Evolutionary conservation across 2,329 filamentous ascomycete species (phyloP), one percentile per base, ranked within the genome.

Genomic region (Dothistroma septosporum): DNA sequence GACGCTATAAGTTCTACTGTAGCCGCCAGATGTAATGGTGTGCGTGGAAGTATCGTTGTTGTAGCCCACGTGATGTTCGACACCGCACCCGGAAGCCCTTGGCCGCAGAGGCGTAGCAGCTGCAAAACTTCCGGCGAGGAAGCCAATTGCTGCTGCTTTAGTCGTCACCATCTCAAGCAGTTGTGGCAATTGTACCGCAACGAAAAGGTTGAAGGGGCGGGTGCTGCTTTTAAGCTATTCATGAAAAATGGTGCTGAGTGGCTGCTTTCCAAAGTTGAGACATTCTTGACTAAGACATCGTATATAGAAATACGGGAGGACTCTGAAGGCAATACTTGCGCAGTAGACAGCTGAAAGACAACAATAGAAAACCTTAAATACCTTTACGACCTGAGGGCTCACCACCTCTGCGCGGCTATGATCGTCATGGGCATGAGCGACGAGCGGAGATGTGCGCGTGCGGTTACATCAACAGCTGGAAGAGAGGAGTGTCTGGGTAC

Each of bases 1-100:
- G 41, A 72, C 65, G 9, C 61, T 55, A 55, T 68, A 72, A n/a
- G 64, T 66, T 21, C 70, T 59, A 12, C 54, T 65, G 21, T 57
- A 54, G 37, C 59, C 59, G 49, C 62, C 65, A 6, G 66, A 67
- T 2, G 58, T 41, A 28, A 71, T 63, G 37, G 48, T 48, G 31
- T 68, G 64, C 9, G 55, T 62, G 3, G 41, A 46, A 11, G 60
- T 66, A 46, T 53, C 53, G 52, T 61, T 61, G 58, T 62, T 64
- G 59, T 56, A 68, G 35, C 66, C 65, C 24, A 60, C 24, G n/a
- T 59, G 48, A 31, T 67, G 65, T 7, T 54, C 12, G n/a, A 44
- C 60, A 16, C 56, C 61, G 52, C 61, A 62, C 21, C 61, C 61
- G 6, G 19, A 48, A 11, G 50, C 33, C 55, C 55, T 57, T n/a